phyloP scores from a whole-genome alignment of 2,329 filamentous ascomycete species.

The Pezicula rhizophila region DNA sequence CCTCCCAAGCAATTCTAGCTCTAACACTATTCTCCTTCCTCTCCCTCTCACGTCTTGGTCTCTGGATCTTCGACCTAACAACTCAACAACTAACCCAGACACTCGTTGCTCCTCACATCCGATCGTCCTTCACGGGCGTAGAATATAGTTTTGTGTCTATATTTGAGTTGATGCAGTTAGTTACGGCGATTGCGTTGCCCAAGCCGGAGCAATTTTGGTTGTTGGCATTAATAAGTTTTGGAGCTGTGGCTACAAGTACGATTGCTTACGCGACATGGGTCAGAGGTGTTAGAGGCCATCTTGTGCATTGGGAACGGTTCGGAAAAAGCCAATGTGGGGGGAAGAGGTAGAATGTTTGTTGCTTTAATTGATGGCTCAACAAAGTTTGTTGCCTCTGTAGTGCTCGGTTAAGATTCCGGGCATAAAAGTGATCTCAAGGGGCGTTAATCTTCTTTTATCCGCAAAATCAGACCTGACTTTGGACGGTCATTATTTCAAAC shows the following conservation, averaged over 20 bases:
- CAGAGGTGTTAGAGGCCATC: constrained; percentile 31
- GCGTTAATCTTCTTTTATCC: too few species aligned
- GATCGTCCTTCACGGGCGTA: constrained; percentile 36
- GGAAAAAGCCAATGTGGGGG: not conserved
- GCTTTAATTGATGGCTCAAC: too few species aligned
- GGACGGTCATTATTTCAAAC: too few species aligned
- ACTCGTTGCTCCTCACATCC: constrained; percentile 26
- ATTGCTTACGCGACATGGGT: constrained; percentile 33
- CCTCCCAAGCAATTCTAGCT: constrained; percentile 22
- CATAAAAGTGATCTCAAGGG: too few species aligned
- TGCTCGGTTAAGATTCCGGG: too few species aligned
- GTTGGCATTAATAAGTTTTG: constrained; percentile 31
- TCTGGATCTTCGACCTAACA: constrained; percentile 39
- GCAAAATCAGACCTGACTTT: too few species aligned
- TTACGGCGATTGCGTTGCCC: constrained; percentile 31
- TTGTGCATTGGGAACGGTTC: constrained; percentile 34
- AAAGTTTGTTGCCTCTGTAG: too few species aligned
- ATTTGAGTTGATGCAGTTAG: constrained; percentile 33
- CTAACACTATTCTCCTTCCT: constrained; percentile 34
- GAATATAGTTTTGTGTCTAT: constrained; percentile 34
- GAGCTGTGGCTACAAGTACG: constrained; percentile 27
- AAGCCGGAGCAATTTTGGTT: constrained; percentile 32
- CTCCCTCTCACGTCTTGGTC: constrained; percentile 35
- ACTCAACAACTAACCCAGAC: constrained; percentile 39
- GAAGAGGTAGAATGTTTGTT: too few species aligned